Percentiles rank a stretch among this genome's conserved stretches.
These are phyloP conservation scores for Russula emetica DNA, from an alignment of 768 basidiomycete genomes.

Conservation along the genomic window DNA sequence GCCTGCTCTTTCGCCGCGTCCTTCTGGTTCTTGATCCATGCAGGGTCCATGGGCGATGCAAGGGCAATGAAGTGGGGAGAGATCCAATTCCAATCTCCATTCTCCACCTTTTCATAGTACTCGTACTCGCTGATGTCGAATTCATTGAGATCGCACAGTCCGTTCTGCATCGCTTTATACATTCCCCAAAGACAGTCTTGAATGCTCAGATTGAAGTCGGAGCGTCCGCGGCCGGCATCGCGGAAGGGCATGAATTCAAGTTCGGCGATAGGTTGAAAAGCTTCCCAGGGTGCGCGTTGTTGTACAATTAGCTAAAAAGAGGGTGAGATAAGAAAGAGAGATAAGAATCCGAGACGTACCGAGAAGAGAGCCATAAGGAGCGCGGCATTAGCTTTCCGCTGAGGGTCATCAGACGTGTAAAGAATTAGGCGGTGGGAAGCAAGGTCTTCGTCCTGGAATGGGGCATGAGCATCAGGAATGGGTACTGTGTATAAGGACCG, in stretches of 20 bases:
- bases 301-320: slow-evolving; percentile 80
- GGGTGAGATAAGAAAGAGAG: neutral
- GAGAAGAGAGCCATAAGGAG: slow-evolving; percentile 91
- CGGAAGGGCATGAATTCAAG: slow-evolving; percentile 93
- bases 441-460: slow-evolving; percentile 65
- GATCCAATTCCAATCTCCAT: slow-evolving; percentile 95
- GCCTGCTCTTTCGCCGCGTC: slow-evolving; percentile 64
- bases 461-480: slow-evolving; percentile 17
- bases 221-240: slow-evolving; percentile 88
- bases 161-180: slow-evolving; percentile 88
- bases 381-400: slow-evolving; percentile 89
- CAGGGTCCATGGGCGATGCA: slow-evolving; percentile 81
- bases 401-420: slow-evolving; percentile 83
- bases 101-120: slow-evolving; percentile 92
- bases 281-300: slow-evolving; percentile 86
- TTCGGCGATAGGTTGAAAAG: slow-evolving; percentile 89
- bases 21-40: slow-evolving; percentile 74
- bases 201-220: slow-evolving; percentile 89
- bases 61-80: slow-evolving; percentile 91
- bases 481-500: slow-evolving; percentile 3
- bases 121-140: slow-evolving; percentile 93
- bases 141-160: slow-evolving; percentile 89
- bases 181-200: slow-evolving; percentile 89
- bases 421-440: slow-evolving; percentile 73
- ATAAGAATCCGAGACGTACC: slow-evolving; percentile 45